A percentile compares a stretch with the other conserved stretches of the same genome.
Evolutionary conservation across 108 stramenopile species (phyloP).

Genomic region (Hondaea fermentalgiana): DNA sequence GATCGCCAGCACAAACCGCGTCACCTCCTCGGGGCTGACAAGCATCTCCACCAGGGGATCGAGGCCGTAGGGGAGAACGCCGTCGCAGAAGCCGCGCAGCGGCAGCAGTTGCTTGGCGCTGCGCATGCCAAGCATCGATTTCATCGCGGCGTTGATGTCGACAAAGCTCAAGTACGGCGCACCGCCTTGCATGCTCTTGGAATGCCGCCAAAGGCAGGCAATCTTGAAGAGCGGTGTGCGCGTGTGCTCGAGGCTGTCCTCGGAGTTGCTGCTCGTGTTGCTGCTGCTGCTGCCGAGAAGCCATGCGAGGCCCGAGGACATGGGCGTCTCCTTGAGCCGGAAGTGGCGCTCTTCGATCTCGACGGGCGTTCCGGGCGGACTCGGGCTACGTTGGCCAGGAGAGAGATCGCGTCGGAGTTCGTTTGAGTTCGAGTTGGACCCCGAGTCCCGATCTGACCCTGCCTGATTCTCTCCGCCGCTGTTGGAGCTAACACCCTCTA

Average conservation of each 20-base stretch:
- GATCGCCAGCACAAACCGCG: neutral
- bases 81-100: neutral
- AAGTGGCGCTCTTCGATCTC: neutral
- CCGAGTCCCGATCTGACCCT: neutral
- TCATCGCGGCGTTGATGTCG: neutral
- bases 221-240: neutral
- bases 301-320: neutral
- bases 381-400: neutral
- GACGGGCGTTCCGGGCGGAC: neutral
- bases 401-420: neutral
- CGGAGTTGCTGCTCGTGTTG: neutral
- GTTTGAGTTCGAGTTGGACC: neutral
- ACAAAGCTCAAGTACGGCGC: neutral
- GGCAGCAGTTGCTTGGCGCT: neutral
- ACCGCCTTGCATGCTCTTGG: neutral
- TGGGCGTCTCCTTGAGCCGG: neutral
- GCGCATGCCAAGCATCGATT: neutral
- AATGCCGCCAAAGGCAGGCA: neutral
- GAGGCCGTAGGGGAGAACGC: neutral
- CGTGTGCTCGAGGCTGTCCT: neutral
- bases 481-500: neutral
- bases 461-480: neutral
- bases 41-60: neutral
- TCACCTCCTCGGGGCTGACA: neutral
- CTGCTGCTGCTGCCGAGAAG: neutral